Evolutionary conservation across 2,329 filamentous ascomycete species (phyloP).

Genomic region (Arthrobotrys sinensis): DNA sequence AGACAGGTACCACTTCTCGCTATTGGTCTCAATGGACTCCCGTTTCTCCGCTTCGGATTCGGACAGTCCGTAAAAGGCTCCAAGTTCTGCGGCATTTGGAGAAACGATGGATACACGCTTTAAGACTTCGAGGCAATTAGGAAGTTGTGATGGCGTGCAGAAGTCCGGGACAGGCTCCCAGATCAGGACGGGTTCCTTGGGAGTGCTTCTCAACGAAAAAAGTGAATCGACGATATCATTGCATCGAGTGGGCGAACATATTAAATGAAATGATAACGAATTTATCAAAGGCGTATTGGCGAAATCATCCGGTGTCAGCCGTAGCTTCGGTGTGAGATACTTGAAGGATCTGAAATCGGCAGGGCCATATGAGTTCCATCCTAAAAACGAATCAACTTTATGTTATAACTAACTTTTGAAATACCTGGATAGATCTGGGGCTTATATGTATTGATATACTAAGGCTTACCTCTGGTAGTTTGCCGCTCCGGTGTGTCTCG

Average conservation of each 20-base stretch:
- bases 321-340: slow-evolving; percentile 88
- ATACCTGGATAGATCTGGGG: slow-evolving; percentile 69
- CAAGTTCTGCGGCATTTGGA: slow-evolving; percentile 92
- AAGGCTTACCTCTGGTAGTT: slow-evolving; percentile 80
- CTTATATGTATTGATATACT: slow-evolving; percentile 81
- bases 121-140: slow-evolving; percentile 70
- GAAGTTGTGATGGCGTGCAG: slow-evolving; percentile 78
- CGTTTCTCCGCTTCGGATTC: slow-evolving; percentile 68
- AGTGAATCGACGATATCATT: slow-evolving; percentile 57
- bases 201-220: slow-evolving; percentile 28
- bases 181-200: slow-evolving; percentile 75
- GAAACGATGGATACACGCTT: slow-evolving; percentile 75
- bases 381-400: neutral
- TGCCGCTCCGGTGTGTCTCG: slow-evolving; percentile 77
- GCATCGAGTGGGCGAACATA: slow-evolving; percentile 62
- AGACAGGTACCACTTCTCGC: slow-evolving; percentile 66
- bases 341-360: slow-evolving; percentile 76
- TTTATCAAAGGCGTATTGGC: slow-evolving; percentile 77
- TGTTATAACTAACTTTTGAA: neutral
- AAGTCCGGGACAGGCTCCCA: slow-evolving; percentile 97
- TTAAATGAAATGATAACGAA: slow-evolving; percentile 72
- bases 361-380: slow-evolving; percentile 50
- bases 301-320: slow-evolving; percentile 81
- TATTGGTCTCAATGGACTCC: slow-evolving; percentile 68
- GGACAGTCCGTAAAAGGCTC: slow-evolving; percentile 79